Conservation (phyloP, 371 early-diverging fungal species). For the Mortierella sp. region DNA sequence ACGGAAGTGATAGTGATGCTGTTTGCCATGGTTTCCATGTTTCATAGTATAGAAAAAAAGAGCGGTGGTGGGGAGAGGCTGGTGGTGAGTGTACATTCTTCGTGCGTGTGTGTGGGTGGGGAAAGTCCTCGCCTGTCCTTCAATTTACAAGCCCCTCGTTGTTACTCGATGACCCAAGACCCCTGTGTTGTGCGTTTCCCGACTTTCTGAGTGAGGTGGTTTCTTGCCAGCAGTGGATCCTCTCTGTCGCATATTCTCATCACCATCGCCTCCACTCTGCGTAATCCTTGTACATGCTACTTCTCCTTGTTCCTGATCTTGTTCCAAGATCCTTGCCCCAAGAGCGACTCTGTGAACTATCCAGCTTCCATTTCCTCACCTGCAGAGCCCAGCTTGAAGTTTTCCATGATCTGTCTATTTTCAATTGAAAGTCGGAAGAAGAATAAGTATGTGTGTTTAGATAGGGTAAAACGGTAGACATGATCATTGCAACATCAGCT, state of each 20-base stretch:
- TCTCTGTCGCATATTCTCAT: neutral
- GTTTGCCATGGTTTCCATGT: neutral
- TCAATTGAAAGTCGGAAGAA: slow-evolving; percentile 1
- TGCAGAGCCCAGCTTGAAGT: slow-evolving; percentile 67
- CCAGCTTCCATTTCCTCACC: slow-evolving; percentile 19
- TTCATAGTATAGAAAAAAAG: too few relatives aligned
- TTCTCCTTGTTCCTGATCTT: too few relatives aligned
- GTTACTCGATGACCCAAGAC: neutral
- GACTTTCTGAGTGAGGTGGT: neutral
- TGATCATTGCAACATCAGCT: neutral
- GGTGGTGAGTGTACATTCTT: neutral
- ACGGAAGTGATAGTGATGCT: slow-evolving; percentile 71
- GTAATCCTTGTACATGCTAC: neutral
- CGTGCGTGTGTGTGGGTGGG: neutral
- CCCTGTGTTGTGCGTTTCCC: neutral
- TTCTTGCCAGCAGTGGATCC: neutral
- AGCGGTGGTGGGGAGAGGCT: neutral
- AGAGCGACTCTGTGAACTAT: neutral
- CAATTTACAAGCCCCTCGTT: neutral
- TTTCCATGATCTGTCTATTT: slow-evolving; percentile 73
- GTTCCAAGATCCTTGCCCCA: neutral
- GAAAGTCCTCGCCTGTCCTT: neutral
- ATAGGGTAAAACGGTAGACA: neutral
- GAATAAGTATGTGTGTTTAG: neutral
- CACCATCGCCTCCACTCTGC: neutral